Evolutionary conservation across 2,329 filamentous ascomycete genomes (phyloP), one percentile per base, ranked within the genome.

Genomic region (Diaporthe humulicola): DNA sequence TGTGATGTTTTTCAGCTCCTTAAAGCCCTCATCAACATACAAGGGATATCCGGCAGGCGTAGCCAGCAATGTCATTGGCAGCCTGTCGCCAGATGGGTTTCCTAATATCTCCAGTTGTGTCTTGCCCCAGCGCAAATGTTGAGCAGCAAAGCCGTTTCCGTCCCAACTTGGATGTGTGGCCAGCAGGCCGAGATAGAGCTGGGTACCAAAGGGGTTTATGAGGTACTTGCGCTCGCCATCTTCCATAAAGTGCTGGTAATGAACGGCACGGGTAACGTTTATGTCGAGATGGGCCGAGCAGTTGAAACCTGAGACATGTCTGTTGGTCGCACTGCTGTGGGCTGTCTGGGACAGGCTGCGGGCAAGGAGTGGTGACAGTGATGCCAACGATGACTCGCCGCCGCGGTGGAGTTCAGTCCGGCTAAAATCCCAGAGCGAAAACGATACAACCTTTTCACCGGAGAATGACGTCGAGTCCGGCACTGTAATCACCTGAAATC

Each of bases 81-180:
- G 28, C 17, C 22, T 19, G 15, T 38, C 58, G 5, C 50, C 54
- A 14, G 15, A 7, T n/a, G 19, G 60, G n/a, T 15, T 17, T 6
- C 60, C 64, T 33, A 75, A n/a, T 45, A 50, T 56, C 36, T 56
- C 58, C 25, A 70, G 72, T 22, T 71, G 58, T 2, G 52, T 54
- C 60, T 69, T 71, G 3, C 74, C 74, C 72, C 74, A 76, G 19
- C 42, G 60, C 9, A 76, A 45, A 19, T 74, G 74, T 19, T 28
- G 19, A 19, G 72, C 40, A 19, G 58, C 74, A 22, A 76, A 76
- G 1, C 74, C 72, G 22, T 76, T 71, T 9, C 74, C 74, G 42
- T 76, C 74, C 74, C 74, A 76, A 17, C 54, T 50, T 17, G 72
- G 74, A 28, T 76, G 72, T 22, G 74, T 76, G 15, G 74, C 74